Evolutionary conservation across 208 protist genomes (phyloP), one percentile per base, ranked within the genome.

Genomic region (Trypanosomatidae sp.): DNA sequence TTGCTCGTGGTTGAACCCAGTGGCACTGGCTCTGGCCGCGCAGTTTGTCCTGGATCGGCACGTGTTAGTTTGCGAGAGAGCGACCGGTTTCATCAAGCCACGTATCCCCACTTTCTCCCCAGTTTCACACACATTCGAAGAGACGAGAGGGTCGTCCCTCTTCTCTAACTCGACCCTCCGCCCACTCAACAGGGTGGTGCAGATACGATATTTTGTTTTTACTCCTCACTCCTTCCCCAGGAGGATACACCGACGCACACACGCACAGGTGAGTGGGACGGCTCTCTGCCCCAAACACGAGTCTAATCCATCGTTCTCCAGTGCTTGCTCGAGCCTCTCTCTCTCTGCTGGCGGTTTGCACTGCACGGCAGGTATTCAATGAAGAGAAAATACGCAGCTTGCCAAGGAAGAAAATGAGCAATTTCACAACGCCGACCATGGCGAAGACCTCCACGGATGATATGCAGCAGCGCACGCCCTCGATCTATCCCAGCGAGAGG

Each of bases 361-460:
- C 53, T 55, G 4, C 19, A 28, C 50, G 25, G 7, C 22, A 6
- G 19, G 25, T 22, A 55, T 5, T 10, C 22, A n/a, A 59, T 17
- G 15, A 28, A 4, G 1, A 33, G 10, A 33, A 59, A 33, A 59
- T 49, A 49, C 12, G 25, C 25, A 28, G 55, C 28, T 59, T 30
- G 9, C 13, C n/a, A 25, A 46, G 36, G 22, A 9, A 12, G 17
- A 71, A 6, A 4, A 79, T 80, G 75, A 80, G 75, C 49, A 0
- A 0, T 4, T 0, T 30, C n/a, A 19, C 30, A 28, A n/a, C 69
- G 55, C 55, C 69, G 17, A 17, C 2, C 49, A 17, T 72, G 75
- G 44, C 17, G 41, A 47, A 30, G 46, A 43, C 52, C 52, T 22
- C 64, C 12, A 28, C 62, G 8, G 64, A 66, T 0, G 44, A 0